Evolutionary conservation across 371 early-diverging fungal genomes (phyloP), one percentile per base, ranked within the genome.

Genomic region (Catenaria anguillulae): DNA sequence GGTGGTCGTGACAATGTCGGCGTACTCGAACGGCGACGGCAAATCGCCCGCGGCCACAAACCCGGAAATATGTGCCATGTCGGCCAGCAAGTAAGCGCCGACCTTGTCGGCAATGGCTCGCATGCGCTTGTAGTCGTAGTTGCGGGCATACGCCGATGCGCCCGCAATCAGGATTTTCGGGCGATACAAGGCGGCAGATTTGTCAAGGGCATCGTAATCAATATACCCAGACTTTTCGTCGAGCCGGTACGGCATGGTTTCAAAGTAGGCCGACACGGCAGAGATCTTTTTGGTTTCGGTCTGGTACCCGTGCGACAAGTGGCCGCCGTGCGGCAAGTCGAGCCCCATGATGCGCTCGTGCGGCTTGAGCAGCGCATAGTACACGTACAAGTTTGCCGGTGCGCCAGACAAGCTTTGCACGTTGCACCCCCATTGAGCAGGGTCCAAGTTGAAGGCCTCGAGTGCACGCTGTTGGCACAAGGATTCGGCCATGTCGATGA

Each of bases 311-410:
- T 99, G 99, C 42, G 98, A 95, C 73, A 99, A 81, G 87, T 99
- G 99, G 66, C 99, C 99, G 70, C 99, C 99, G 68, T 96, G 92
- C 34, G 97, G 95, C 61, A 98, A 81, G 75, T 97, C 96, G 64
- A 98, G 81, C 40, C 99, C 99, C 99, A 99, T 98, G 56, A 99
- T 69, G 50, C 97, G 86, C n/a, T 97, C 99, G 66, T 96, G 98
- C 55, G 97, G 97, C 73, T 88, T 90, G 77, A 97, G 70, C 48
- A 99, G 70, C 40, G 97, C 99, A 60, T 84, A 82, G 74, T 98
- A 99, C 35, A 96, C 98, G 67, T 93, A 92, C 62, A 98, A 76
- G 69, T 99, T 99, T 36, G 99, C 99, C 37, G 96, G 93, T 19
- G 96, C 88, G 74, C 88, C 98, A 33, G 98, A 98, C 55, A 96